These are phyloP conservation scores for Erucastrum elatum DNA, from an alignment of 345 rosid species.

Conservation along the genomic window DNA sequence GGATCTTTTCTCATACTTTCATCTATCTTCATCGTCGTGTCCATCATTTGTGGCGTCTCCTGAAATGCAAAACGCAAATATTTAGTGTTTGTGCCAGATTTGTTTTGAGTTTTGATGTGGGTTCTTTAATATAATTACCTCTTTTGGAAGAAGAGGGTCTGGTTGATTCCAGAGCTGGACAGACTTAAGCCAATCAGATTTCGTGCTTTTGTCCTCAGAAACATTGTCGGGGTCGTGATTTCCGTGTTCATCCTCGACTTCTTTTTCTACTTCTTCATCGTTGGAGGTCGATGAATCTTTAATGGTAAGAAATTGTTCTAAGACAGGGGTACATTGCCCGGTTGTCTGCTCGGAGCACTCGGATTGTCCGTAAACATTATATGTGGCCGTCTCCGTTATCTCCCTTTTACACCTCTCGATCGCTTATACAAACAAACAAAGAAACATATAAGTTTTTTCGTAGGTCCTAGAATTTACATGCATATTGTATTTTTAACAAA, in stretches of 20 bases:
- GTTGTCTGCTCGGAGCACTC: constrained; percentile 90
- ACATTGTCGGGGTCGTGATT: constrained; percentile 30
- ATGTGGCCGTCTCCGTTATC: constrained; percentile 58
- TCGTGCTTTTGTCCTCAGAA: constrained; percentile 51
- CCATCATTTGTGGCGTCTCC: constrained; percentile 32
- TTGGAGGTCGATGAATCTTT: constrained; percentile 40
- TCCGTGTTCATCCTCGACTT: constrained; percentile 42
- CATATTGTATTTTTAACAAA: not conserved
- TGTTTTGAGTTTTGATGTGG: not conserved
- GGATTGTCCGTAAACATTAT: constrained; percentile 61
- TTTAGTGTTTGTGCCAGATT: not conserved
- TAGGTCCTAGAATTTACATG: no score
- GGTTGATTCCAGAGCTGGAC: constrained; percentile 92
- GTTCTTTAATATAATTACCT: constrained; percentile 42
- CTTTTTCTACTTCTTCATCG: constrained; percentile 44
- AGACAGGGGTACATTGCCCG: constrained; percentile 68
- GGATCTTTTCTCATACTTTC: constrained; percentile 50
- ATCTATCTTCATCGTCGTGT: constrained; percentile 55
- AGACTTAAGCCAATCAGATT: constrained; percentile 97
- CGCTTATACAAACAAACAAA: constrained; percentile 47
- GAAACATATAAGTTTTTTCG: not conserved
- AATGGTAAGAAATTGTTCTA: constrained; percentile 82
- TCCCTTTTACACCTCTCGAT: constrained; percentile 81
- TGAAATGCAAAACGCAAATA: constrained; percentile 14
- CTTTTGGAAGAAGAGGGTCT: constrained; percentile 52